Percentiles rank a stretch among this genome's conserved stretches.
These are phyloP conservation scores for Canna indica DNA, from an alignment of 176 grass and related monocot species.

Conservation along the genomic window DNA sequence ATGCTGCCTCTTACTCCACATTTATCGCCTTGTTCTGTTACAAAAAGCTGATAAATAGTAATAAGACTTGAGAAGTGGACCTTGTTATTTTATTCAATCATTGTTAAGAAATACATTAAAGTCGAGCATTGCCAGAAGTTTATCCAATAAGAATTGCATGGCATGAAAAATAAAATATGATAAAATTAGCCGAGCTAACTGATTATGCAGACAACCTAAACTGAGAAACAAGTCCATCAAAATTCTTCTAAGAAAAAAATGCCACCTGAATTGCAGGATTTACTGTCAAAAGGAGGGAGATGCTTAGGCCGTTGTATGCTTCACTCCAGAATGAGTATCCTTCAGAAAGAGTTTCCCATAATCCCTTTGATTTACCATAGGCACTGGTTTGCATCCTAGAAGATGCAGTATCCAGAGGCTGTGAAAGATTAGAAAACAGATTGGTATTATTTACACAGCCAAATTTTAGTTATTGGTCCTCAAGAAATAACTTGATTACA, in stretches of 20 bases:
- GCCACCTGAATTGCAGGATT: conserved; percentile 98
- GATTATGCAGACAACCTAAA: background rate
- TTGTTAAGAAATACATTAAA: no score
- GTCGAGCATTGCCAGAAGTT: no score
- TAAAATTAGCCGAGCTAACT: no score
- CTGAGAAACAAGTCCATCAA: background rate
- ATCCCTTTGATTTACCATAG: conserved; percentile 86
- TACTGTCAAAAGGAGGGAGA: conserved; percentile 84
- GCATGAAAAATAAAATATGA: no score
- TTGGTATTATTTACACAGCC: background rate
- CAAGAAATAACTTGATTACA: background rate
- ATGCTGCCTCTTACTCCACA: no score
- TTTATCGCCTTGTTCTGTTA: no score
- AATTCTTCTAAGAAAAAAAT: background rate
- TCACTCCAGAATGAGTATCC: conserved; percentile 57
- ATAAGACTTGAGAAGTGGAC: no score
- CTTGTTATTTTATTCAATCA: no score
- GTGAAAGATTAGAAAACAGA: background rate
- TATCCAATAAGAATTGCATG: no score
- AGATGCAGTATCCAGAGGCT: conserved; percentile 87
- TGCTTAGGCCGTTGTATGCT: conserved; percentile 71
- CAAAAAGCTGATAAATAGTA: no score
- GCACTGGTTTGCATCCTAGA: conserved; percentile 98
- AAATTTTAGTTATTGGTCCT: background rate
- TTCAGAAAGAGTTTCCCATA: conserved; percentile 59